Evolutionary conservation across 73 alveolate species (phyloP).

Genomic region (Blepharisma japonicum): DNA sequence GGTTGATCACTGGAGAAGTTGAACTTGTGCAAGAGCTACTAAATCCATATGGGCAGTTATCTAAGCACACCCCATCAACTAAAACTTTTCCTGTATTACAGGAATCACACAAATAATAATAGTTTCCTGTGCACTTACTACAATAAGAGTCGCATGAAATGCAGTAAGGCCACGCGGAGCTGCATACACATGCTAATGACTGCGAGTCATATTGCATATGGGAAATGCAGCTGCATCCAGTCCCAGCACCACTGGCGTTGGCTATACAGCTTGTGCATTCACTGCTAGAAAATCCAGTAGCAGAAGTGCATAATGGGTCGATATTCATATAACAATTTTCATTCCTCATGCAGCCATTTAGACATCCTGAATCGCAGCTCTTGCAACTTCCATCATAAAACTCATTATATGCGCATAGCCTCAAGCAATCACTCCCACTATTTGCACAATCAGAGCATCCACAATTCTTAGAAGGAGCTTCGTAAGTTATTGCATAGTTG

Average conservation of each 20-base stretch:
- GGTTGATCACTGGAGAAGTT: not conserved
- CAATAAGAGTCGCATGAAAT: too few relatives aligned
- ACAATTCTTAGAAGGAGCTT: constrained; percentile 7
- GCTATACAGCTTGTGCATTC: constrained; percentile 1
- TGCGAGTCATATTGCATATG: not conserved
- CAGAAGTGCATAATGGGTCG: not conserved
- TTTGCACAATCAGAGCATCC: constrained; percentile 19
- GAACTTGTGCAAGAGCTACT: too few relatives aligned
- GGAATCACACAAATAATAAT: too few relatives aligned
- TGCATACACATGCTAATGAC: not conserved
- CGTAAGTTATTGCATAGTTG: not conserved
- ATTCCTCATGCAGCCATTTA: not conserved
- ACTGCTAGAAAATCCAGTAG: not conserved
- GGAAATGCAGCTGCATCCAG: not conserved
- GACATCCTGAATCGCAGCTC: not conserved
- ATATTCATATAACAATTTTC: not conserved
- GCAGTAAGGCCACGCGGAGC: too few relatives aligned
- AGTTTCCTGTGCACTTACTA: too few relatives aligned
- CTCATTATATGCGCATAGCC: not conserved
- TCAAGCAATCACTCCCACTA: not conserved
- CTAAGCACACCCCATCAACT: too few relatives aligned
- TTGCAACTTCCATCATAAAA: constrained; percentile 7
- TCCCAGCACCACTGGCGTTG: constrained; percentile 3
- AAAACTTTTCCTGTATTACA: too few relatives aligned
- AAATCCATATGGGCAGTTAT: too few relatives aligned